Percentiles rank a stretch among this genome's conserved stretches.
These are phyloP conservation scores for Eucalyptus sp. DNA, from an alignment of 345 rosid genomes.

Conservation along the genomic window DNA sequence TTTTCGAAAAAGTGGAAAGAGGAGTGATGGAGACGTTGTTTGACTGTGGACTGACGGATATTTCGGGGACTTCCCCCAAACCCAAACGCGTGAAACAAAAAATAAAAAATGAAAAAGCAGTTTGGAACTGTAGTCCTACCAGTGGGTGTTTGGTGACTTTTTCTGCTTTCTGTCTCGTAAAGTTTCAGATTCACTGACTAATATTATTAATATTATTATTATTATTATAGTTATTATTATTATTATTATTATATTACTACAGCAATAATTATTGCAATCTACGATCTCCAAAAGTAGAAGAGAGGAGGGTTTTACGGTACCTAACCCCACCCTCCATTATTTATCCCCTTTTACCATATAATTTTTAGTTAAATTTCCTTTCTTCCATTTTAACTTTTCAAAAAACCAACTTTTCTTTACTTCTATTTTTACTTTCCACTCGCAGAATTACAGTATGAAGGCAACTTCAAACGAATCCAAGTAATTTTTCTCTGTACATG, in stretches of 20 bases:
- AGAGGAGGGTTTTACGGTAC: neutral
- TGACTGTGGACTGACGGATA: neutral
- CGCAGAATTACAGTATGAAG: too few relatives aligned
- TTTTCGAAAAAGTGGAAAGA: neutral
- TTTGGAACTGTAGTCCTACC: neutral
- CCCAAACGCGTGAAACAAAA: neutral
- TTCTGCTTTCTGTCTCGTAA: neutral
- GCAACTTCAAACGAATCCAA: neutral
- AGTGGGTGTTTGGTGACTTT: neutral
- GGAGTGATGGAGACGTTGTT: neutral
- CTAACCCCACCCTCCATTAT: neutral
- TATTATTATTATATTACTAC: neutral
- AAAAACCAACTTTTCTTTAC: neutral
- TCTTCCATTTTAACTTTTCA: neutral
- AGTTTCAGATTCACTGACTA: neutral
- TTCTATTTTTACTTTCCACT: neutral
- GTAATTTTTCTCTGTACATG: neutral
- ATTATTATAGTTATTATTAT: neutral
- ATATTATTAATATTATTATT: neutral
- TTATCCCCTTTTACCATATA: neutral
- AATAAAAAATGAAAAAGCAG: neutral
- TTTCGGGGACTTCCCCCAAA: neutral
- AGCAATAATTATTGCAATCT: too few relatives aligned
- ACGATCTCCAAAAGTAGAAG: neutral
- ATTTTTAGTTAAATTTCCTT: neutral